A percentile compares a stretch with the other conserved stretches of the same genome.
Evolutionary conservation across 441 rosid genomes (phyloP).

Genomic region (Gossypium armourianum): DNA sequence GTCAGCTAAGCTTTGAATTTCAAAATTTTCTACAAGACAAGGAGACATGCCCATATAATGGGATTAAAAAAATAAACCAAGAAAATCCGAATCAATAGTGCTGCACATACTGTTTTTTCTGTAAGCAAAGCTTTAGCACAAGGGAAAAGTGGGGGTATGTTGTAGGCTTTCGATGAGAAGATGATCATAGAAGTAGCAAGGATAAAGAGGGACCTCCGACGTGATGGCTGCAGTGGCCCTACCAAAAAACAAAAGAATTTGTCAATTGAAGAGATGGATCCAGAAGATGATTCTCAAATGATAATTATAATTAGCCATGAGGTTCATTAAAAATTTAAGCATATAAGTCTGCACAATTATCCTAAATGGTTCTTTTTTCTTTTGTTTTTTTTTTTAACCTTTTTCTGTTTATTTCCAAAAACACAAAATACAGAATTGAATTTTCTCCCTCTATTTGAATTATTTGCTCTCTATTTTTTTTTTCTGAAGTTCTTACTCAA

Average conservation of each 20-base stretch:
- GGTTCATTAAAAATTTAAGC: not conserved
- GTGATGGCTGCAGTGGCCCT: conserved; percentile 72
- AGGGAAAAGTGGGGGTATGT: conserved; percentile 49
- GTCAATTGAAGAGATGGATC: conserved; percentile 17
- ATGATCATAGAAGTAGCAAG: conserved; percentile 67
- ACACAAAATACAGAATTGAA: not conserved
- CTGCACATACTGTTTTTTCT: conserved; percentile 46
- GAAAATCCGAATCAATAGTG: conserved; percentile 2
- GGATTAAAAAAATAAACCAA: conserved; percentile 2
- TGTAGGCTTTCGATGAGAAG: conserved; percentile 65
- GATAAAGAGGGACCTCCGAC: conserved; percentile 59
- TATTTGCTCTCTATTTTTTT: not conserved
- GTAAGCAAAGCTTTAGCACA: conserved; percentile 53
- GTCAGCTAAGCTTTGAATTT: conserved; percentile 2
- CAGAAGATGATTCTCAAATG: not conserved
- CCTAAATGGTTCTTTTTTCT: not conserved
- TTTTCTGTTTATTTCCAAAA: not conserved
- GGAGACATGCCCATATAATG: not conserved
- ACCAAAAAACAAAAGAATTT: conserved; percentile 21
- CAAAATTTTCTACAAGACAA: not conserved
- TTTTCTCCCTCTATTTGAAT: not conserved
- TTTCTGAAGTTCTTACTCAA: not conserved
- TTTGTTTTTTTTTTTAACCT: not conserved
- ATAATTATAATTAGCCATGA: not conserved
- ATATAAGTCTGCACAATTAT: not conserved